phyloP scores from a whole-genome alignment of 2,329 filamentous ascomycete genomes.

The Arachnopeziza araneosa region DNA sequence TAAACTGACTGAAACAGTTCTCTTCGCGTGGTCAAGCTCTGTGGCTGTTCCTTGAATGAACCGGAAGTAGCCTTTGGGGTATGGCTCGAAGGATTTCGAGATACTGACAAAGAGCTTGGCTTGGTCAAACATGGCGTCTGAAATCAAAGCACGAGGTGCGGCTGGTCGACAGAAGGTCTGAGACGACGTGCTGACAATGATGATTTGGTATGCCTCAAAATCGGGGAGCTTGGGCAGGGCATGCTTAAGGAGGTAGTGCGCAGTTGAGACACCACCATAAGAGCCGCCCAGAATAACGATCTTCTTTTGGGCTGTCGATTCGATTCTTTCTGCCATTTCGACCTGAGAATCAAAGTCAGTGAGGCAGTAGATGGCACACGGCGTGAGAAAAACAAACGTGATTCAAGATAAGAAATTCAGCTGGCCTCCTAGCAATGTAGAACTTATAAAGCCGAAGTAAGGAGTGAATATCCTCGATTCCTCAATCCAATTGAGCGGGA shows the following conservation, averaged over 20 bases:
- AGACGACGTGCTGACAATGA: constrained; percentile 39
- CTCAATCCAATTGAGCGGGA: not conserved
- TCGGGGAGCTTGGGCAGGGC: constrained; percentile 36
- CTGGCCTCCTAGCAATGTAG: not conserved
- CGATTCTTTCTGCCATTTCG: not conserved
- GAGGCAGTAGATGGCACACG: not conserved
- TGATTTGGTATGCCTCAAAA: constrained; percentile 35
- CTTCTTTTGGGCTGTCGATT: constrained; percentile 12
- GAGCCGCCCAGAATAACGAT: constrained; percentile 50
- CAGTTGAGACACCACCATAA: constrained; percentile 44
- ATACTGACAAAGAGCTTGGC: constrained; percentile 41
- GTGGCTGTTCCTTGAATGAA: constrained; percentile 40
- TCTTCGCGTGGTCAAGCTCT: constrained; percentile 31
- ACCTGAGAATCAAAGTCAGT: not conserved
- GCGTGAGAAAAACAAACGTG: not conserved
- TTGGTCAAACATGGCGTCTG: constrained; percentile 38
- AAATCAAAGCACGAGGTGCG: constrained; percentile 42
- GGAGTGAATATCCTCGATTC: not conserved
- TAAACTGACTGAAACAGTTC: constrained; percentile 30
- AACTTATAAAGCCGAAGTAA: not conserved
- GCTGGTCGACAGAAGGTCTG: constrained; percentile 39
- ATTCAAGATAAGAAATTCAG: not conserved
- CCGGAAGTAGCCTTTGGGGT: constrained; percentile 33
- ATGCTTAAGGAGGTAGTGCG: constrained; percentile 50
- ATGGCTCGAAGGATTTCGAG: constrained; percentile 34